phyloP scores from a whole-genome alignment of 106 monocot species.

The Dendrobium officinale region DNA sequence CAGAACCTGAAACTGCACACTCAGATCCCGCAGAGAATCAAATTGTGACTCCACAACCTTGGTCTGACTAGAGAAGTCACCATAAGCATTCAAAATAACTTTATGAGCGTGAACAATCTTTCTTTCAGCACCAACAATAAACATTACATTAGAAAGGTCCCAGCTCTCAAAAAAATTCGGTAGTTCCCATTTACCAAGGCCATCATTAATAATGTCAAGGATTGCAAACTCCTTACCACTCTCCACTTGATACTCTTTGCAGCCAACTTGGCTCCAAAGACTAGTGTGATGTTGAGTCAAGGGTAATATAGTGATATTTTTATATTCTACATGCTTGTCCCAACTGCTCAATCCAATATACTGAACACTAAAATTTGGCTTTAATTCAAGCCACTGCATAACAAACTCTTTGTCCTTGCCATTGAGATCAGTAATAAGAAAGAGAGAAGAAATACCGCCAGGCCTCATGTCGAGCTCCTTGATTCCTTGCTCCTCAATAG shows the following conservation, averaged over 20 bases:
- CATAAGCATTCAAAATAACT: constrained; percentile 55
- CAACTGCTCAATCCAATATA: constrained; percentile 54
- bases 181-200: constrained; percentile 43
- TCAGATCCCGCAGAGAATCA: constrained; percentile 38
- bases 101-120: constrained; percentile 72
- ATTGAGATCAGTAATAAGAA: too few relatives aligned
- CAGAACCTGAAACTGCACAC: constrained; percentile 50
- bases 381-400: too few relatives aligned
- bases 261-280: constrained; percentile 38
- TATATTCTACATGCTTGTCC: constrained; percentile 65
- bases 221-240: constrained; percentile 26
- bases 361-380: constrained; percentile 30
- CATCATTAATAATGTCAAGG: constrained; percentile 19
- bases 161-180: constrained; percentile 71
- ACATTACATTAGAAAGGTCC: constrained; percentile 68
- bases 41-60: constrained; percentile 60
- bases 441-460: too few relatives aligned
- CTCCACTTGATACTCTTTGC: constrained; percentile 35
- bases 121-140: constrained; percentile 55
- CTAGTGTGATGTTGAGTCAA: constrained; percentile 33
- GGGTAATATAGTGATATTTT: constrained; percentile 68
- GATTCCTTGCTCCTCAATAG: too few relatives aligned
- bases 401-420: too few relatives aligned
- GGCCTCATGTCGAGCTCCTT: too few relatives aligned
- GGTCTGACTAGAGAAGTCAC: constrained; percentile 54